Evolutionary conservation across 768 basidiomycete species (phyloP), one percentile per base, ranked within the genome.

Genomic region (Agaricus blazei): DNA sequence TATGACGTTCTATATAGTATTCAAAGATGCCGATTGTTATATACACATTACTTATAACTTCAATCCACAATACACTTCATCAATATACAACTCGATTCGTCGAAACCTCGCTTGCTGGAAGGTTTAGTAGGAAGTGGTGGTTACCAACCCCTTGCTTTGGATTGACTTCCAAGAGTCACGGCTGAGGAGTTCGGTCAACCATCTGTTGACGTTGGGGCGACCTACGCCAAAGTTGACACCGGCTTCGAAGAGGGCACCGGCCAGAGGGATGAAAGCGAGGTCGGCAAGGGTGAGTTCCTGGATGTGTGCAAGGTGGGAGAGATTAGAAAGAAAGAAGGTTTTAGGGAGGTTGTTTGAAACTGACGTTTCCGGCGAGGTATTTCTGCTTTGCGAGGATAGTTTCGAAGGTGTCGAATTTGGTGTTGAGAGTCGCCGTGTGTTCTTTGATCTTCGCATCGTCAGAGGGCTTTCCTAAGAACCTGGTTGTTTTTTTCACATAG

Each of bases 341-440:
- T 3, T 31, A 23, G 34, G 9, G 45, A n/a, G 9, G 15, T 36
- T 9, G 50, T 31, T n/a, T 29, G 11, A 15, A 19, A 67, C 75
- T 51, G 57, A 80, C 83, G 58, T 82, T 69, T n/a, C 85, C 84
- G 27, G 79, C 79, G 5, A 84, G 65, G 59, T 83, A 85, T 31
- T 70, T 65, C 34, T 78, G 75, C 64, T 79, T 83, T 19, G 68
- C 64, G 14, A 85, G 70, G 38, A 87, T 79, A 14, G 59, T 62
- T 9, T 85, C 76, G 58, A 84, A 85, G 3, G 61, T 78, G 15
- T 79, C 75, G 3, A 86, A 70, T 45, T 73, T 78, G 3, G 58
- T 61, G 1, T 67, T 67, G 15, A 80, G 63, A 9, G 59, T 59
- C 1, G 60, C 61, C 23, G 75, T 54, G 1, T 57, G 59, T 44